phyloP scores from a whole-genome alignment of 2,329 filamentous ascomycete species.

The Fusarium verrucosum region DNA sequence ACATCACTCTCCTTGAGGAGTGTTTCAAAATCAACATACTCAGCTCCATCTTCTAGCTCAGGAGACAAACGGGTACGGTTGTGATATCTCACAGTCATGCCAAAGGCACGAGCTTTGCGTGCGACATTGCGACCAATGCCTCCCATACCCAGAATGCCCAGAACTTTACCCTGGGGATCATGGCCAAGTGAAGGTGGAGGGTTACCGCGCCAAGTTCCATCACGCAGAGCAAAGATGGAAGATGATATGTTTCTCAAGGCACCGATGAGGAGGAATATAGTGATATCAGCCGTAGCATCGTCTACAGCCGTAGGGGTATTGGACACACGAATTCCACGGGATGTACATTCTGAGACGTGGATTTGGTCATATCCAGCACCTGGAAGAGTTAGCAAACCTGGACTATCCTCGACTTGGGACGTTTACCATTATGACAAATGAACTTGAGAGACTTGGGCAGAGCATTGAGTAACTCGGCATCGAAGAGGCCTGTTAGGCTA shows the following conservation, averaged over 20 bases:
- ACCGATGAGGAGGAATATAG: constrained; percentile 83
- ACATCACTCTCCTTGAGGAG: constrained; percentile 77
- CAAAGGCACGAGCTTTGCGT: constrained; percentile 77
- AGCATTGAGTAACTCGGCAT: constrained; percentile 72
- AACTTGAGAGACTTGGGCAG: constrained; percentile 65
- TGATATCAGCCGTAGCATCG: constrained; percentile 83
- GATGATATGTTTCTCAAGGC: constrained; percentile 78
- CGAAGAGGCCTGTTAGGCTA: constrained; percentile 72
- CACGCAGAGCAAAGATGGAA: constrained; percentile 71
- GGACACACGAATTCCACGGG: constrained; percentile 73
- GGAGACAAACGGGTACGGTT: constrained; percentile 71
- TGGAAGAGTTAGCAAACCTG: constrained; percentile 44
- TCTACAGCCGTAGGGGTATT: constrained; percentile 85
- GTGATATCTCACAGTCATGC: constrained; percentile 78
- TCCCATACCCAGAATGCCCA: constrained; percentile 87
- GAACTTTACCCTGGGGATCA: constrained; percentile 79
- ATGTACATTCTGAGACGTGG: constrained; percentile 75
- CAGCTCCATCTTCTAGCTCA: constrained; percentile 65
- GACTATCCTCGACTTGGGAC: background rate
- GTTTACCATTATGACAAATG: constrained; percentile 68
- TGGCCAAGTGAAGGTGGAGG: constrained; percentile 70
- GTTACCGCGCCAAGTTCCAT: constrained; percentile 72
- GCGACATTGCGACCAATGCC: constrained; percentile 83
- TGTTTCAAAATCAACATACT: constrained; percentile 78
- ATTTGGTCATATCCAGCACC: constrained; percentile 89